Percentiles rank a stretch among this genome's conserved stretches.
Evolutionary conservation across 2,329 filamentous ascomycete genomes (phyloP).

Genomic region (Monilinia laxa): DNA sequence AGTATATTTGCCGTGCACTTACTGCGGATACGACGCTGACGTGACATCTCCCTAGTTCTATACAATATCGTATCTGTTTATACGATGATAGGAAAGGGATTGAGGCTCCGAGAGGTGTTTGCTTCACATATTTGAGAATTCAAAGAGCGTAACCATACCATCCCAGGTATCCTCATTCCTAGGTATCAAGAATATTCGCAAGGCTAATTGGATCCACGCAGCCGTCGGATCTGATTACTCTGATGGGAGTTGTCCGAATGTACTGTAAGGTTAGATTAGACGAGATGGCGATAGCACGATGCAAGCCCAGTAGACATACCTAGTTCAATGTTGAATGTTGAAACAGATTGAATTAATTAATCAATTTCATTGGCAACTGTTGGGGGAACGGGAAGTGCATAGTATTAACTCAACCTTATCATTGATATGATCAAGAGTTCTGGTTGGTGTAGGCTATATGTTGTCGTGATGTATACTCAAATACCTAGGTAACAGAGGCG

Average conservation of each 20-base stretch:
- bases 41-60: neutral
- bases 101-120: constrained; percentile 2
- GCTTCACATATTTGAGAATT: neutral
- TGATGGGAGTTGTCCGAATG: neutral
- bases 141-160: neutral
- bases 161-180: too few relatives aligned
- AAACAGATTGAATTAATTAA: too few relatives aligned
- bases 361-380: neutral
- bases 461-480: neutral
- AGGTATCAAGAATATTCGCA: neutral
- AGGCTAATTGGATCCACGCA: neutral
- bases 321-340: neutral
- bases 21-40: constrained; percentile 10
- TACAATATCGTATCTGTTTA: neutral
- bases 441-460: neutral
- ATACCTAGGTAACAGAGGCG: neutral
- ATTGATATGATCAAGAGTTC: neutral
- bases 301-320: neutral
- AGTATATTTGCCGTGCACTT: neutral
- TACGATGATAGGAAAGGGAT: constrained; percentile 4
- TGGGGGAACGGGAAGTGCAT: neutral
- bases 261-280: too few relatives aligned
- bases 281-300: neutral
- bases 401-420: neutral
- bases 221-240: constrained; percentile 2